Percentiles rank a stretch among this genome's conserved stretches.
phyloP scores from a whole-genome alignment of 768 basidiomycete species.

The Leccinum disarticulatum region DNA sequence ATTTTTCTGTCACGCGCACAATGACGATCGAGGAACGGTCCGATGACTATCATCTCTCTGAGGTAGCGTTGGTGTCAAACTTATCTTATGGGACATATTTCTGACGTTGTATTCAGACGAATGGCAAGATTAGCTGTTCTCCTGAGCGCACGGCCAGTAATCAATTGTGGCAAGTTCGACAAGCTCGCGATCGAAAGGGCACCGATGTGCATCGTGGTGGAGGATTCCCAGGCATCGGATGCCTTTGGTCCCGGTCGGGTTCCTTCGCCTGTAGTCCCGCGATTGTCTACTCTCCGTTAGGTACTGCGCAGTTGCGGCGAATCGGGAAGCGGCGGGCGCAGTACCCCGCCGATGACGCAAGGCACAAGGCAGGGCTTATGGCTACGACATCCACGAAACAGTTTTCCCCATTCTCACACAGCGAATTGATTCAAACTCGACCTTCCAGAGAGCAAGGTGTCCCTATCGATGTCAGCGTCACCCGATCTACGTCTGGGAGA shows the following conservation, averaged over 20 bases:
- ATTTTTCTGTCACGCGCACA: neutral
- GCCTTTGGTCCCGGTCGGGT: too few relatives aligned
- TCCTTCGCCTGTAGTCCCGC: neutral
- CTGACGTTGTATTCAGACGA: constrained; percentile 9
- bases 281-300: neutral
- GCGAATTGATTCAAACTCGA: neutral
- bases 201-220: neutral
- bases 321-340: too few relatives aligned
- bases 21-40: neutral
- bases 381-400: neutral
- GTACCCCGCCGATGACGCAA: neutral
- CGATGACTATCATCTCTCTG: neutral
- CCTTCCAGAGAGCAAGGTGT: neutral
- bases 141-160: neutral
- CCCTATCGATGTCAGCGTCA: neutral
- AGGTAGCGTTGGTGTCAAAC: constrained; percentile 6
- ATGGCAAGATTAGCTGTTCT: neutral
- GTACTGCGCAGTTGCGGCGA: neutral
- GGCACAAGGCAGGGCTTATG: neutral
- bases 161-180: neutral
- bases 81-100: neutral
- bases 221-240: neutral
- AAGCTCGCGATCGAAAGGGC: neutral
- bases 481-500: neutral
- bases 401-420: neutral